Percentiles rank a stretch among this genome's conserved stretches.
Evolutionary conservation across 768 basidiomycete genomes (phyloP).

Genomic region (Botryobasidium botryosum): DNA sequence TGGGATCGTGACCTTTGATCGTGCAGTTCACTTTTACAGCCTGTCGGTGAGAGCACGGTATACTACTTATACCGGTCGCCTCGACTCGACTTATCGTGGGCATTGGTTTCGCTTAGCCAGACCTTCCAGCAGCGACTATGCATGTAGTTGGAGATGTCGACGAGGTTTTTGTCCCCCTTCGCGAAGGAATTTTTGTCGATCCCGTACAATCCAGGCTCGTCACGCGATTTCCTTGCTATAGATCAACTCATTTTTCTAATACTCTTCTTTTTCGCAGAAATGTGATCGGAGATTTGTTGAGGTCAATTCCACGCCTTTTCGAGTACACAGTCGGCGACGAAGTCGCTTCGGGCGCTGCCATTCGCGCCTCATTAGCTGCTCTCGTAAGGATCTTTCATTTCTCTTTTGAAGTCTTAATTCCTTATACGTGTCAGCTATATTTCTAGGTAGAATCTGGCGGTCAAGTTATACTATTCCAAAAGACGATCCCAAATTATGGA

Average conservation of each 20-base stretch:
- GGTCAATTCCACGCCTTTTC: constrained; percentile 45
- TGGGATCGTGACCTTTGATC: constrained; percentile 74
- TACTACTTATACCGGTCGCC: constrained; percentile 24
- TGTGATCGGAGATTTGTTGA: constrained; percentile 49
- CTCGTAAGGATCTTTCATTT: constrained; percentile 32
- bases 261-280: constrained; percentile 23
- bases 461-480: constrained; percentile 56
- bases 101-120: constrained; percentile 17
- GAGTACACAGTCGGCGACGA: constrained; percentile 30
- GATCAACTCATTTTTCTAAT: neutral
- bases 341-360: constrained; percentile 61
- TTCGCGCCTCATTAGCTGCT: constrained; percentile 53
- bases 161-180: constrained; percentile 78
- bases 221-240: neutral
- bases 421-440: too few species aligned
- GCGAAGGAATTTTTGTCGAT: constrained; percentile 57
- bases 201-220: constrained; percentile 52
- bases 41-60: constrained; percentile 39
- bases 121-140: constrained; percentile 38
- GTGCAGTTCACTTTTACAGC: constrained; percentile 72
- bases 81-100: constrained; percentile 1
- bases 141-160: constrained; percentile 76
- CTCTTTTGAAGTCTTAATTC: constrained; percentile 7
- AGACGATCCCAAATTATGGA: constrained; percentile 52
- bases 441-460: constrained; percentile 53